Conservation (phyloP, 352 stramenopile species). For the Globisporangium barbulae region DNA sequence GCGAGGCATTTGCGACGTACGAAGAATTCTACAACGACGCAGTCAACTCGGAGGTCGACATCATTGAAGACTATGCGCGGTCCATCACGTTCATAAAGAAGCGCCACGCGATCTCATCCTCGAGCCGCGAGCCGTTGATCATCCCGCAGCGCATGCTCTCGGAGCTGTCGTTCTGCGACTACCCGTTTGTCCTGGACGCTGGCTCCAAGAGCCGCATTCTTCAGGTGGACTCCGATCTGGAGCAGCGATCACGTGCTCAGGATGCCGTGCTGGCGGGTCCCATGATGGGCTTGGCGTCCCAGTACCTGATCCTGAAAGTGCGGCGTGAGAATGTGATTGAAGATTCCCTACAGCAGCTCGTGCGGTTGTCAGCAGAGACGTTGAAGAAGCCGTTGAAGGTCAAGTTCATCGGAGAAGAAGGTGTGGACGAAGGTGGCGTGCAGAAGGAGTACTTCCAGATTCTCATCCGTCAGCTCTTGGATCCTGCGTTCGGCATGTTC, state of each 20-base stretch:
- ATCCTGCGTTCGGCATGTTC: conserved; percentile 79
- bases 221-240: conserved; percentile 74
- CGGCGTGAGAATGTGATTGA: conserved; percentile 74
- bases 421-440: conserved; percentile 76
- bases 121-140: conserved; percentile 16
- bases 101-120: conserved; percentile 21
- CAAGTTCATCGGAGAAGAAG: conserved; percentile 83
- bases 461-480: conserved; percentile 64
- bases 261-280: conserved; percentile 47
- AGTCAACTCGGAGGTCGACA: conserved; percentile 78
- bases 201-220: conserved; percentile 76
- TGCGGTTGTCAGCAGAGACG: conserved; percentile 52
- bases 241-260: conserved; percentile 56
- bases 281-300: conserved; percentile 31
- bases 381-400: conserved; percentile 82
- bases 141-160: conserved; percentile 60
- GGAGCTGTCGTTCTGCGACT: conserved; percentile 82
- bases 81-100: conserved; percentile 78
- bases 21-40: conserved; percentile 84
- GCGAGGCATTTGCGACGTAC: conserved; percentile 51
- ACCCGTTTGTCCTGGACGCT: conserved; percentile 73
- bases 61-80: conserved; percentile 71
- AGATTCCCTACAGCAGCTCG: conserved; percentile 69
- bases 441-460: conserved; percentile 87
- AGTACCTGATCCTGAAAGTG: conserved; percentile 65